Percentiles rank a stretch among this genome's conserved stretches.
Conservation (phyloP, 371 early-diverging fungal species). For the Saksenaea oblongispora region DNA sequence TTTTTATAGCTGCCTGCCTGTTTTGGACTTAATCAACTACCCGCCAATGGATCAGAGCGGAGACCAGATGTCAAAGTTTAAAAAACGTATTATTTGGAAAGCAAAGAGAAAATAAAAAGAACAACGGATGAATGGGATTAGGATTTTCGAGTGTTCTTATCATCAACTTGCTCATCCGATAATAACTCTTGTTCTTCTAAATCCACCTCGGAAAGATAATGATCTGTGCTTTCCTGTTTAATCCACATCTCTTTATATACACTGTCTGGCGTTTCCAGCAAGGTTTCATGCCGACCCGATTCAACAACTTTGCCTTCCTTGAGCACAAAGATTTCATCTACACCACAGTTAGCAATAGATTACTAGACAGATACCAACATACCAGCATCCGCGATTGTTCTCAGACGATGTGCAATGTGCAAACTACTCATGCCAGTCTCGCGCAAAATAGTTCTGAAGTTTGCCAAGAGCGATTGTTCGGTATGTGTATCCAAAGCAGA, state of each 20-base stretch:
- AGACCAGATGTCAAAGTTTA: too few species aligned
- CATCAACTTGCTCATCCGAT: not conserved
- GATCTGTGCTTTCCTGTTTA: slow-evolving; percentile 60
- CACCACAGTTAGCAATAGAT: not conserved
- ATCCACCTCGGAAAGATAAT: slow-evolving; percentile 3
- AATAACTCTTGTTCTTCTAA: not conserved
- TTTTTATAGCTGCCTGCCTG: not conserved
- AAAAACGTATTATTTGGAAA: too few species aligned
- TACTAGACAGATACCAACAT: slow-evolving; percentile 9
- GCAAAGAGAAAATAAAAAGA: too few species aligned
- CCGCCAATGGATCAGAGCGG: not conserved
- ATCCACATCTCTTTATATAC: slow-evolving; percentile 89
- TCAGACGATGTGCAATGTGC: slow-evolving; percentile 79
- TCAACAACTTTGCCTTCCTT: slow-evolving; percentile 65
- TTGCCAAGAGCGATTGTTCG: slow-evolving; percentile 79
- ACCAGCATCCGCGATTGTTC: slow-evolving; percentile 81
- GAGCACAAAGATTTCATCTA: slow-evolving; percentile 78
- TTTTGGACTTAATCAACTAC: not conserved
- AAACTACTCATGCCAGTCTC: slow-evolving; percentile 69
- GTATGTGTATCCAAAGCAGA: slow-evolving; percentile 91
- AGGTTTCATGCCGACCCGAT: slow-evolving; percentile 70
- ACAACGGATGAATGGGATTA: not conserved
- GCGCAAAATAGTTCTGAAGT: slow-evolving; percentile 71
- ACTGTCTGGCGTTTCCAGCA: slow-evolving; percentile 60
- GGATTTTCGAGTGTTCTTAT: not conserved